Base-by-base conservation (phyloP, 768 basidiomycete genomes). In the Erythrobasidium yunnanense region DNA sequence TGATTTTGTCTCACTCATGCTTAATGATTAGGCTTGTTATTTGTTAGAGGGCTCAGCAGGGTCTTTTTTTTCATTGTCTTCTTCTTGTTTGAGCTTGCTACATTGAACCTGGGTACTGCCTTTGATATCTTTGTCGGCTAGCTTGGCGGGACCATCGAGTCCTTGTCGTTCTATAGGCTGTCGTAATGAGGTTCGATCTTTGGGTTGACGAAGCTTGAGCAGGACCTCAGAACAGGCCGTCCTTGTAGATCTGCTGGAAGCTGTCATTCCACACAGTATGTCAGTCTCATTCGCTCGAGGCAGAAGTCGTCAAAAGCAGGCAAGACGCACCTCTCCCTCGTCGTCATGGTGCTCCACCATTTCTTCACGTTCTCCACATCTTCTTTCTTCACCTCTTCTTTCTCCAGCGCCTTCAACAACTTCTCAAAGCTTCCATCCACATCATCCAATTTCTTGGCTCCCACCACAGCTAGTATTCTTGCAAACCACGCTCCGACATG, bases 401-500 rank as follows among this genome's bases (percentile, higher is more conserved):
- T 13, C 49, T 8, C 60, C n/a, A 63, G 42, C 27, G 42, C 49
- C 47, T 63, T 11, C 8, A 6, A 22, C 45, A 51, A 23, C 32
- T 49, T 51, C 3, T 25, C 42, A 20, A 60, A 60, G 27, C 38
- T 23, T 17, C 57, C 57, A 6, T 63, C 60, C 27, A 51, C 25
- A 18, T 63, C 60, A 30, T 63, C 52, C 4, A 63, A 23, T 18
- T 51, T 38, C 42, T 49, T 63, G 6, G 47, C 60, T 8, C 60
- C 60, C 4, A 20, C 47, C n/a, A 29, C 29, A 38, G 46, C 47
- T 30, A 63, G 30, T 4, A 63, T 51, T 20, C 60, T 23, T 23
- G 60, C 60, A 23, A 63, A 63, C 60, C 60, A 63, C 13, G 47
- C 60, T 7, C 60, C 60, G 8, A 49, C 60, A 38, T 63, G 60